Percentiles rank a stretch among this genome's conserved stretches.
Evolutionary conservation across 2,329 filamentous ascomycete genomes (phyloP).

Genomic region (Trichoderma oligosporum): DNA sequence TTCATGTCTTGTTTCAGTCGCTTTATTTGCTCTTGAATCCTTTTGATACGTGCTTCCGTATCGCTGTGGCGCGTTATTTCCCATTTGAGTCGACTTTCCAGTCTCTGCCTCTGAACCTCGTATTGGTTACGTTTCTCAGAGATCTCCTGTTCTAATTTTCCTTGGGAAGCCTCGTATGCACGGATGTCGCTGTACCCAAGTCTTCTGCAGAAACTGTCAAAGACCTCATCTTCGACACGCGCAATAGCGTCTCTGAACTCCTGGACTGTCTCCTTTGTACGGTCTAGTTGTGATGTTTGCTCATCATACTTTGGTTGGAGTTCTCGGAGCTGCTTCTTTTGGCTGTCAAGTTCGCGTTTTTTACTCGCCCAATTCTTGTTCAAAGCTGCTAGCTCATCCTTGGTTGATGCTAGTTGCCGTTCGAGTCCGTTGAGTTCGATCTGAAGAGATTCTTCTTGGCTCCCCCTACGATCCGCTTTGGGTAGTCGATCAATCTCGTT

Average conservation of each 20-base stretch:
- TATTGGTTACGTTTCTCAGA: constrained; percentile 84
- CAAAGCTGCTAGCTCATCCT: constrained; percentile 72
- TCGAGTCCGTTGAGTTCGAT: constrained; percentile 77
- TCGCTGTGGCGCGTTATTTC: constrained; percentile 50
- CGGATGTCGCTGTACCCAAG: constrained; percentile 87
- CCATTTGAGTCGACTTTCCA: constrained; percentile 61
- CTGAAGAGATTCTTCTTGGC: constrained; percentile 76
- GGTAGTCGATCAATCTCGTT: constrained; percentile 78
- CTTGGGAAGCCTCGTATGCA: constrained; percentile 90
- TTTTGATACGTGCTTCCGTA: constrained; percentile 64
- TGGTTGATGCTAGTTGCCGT: constrained; percentile 65
- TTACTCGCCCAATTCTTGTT: constrained; percentile 83
- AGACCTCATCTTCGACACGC: constrained; percentile 83
- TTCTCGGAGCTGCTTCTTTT: constrained; percentile 68
- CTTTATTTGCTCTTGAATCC: constrained; percentile 62
- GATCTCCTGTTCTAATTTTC: constrained; percentile 85
- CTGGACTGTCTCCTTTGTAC: constrained; percentile 46
- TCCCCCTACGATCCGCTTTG: constrained; percentile 68
- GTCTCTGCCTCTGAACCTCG: constrained; percentile 72
- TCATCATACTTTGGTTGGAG: constrained; percentile 74
- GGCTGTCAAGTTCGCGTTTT: constrained; percentile 72
- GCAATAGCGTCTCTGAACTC: constrained; percentile 63
- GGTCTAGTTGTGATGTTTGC: constrained; percentile 65
- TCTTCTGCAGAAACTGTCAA: constrained; percentile 76
- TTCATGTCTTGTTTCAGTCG: constrained; percentile 67